Evolutionary conservation across 2,329 filamentous ascomycete species (phyloP).

Genomic region (Aspergillus arachidicola): DNA sequence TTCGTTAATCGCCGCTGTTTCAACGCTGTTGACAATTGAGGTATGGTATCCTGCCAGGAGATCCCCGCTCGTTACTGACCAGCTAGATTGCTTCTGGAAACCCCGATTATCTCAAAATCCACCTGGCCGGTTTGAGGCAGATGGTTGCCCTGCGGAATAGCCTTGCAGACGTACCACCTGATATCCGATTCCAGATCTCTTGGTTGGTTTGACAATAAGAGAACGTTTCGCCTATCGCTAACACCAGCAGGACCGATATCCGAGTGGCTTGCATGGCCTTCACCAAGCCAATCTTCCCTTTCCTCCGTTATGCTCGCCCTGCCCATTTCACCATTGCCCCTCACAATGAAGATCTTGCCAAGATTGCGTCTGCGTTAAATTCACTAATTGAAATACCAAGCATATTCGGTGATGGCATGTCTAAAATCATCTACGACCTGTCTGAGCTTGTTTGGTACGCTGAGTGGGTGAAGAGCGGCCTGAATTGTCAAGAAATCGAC

Average conservation of each 20-base stretch:
- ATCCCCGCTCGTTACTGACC: constrained; percentile 13
- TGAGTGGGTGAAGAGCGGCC: constrained; percentile 39
- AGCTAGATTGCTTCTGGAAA: constrained; percentile 42
- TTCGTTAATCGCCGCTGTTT: constrained; percentile 42
- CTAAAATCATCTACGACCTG: constrained; percentile 38
- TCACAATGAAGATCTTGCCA: constrained; percentile 33
- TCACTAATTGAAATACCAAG: constrained; percentile 37
- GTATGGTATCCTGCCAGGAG: constrained; percentile 22
- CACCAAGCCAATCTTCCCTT: constrained; percentile 42
- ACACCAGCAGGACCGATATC: constrained; percentile 40
- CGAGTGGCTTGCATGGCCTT: constrained; percentile 43
- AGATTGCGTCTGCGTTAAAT: constrained; percentile 37
- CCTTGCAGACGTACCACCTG: constrained; percentile 40
- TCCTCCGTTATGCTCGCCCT: constrained; percentile 39
- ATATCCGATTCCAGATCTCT: constrained; percentile 44
- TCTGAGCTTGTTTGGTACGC: constrained; percentile 39
- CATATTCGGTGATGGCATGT: constrained; percentile 35
- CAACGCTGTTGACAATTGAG: constrained; percentile 43
- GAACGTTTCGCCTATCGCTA: background rate
- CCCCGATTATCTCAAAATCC: constrained; percentile 42
- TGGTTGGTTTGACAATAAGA: constrained; percentile 30
- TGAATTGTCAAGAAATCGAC: constrained; percentile 32
- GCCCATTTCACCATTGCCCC: constrained; percentile 30
- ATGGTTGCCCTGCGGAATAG: constrained; percentile 42
- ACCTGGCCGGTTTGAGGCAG: constrained; percentile 42